Conservation (phyloP, 371 early-diverging fungal species). For the Syncephalastrum contaminatum region DNA sequence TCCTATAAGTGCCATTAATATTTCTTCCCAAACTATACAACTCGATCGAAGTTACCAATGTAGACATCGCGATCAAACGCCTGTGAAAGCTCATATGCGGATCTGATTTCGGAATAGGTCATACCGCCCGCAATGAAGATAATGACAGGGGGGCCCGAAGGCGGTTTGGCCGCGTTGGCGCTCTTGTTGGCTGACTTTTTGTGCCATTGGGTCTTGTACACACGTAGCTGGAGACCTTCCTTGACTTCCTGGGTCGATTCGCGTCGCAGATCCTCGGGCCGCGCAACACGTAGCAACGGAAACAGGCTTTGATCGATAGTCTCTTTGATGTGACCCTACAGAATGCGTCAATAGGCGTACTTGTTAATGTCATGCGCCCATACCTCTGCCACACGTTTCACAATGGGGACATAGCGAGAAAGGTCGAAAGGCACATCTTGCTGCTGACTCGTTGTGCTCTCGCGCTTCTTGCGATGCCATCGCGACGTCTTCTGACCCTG, state of each 20-base stretch:
- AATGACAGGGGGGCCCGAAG: slow-evolving; percentile 52
- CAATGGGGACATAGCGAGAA: slow-evolving; percentile 69
- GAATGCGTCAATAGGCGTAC: background rate
- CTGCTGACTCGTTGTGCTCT: slow-evolving; percentile 30
- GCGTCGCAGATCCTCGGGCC: slow-evolving; percentile 29
- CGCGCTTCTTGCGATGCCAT: slow-evolving; percentile 41
- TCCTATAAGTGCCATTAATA: slow-evolving; percentile 32
- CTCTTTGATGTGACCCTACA: slow-evolving; percentile 56
- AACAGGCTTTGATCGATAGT: slow-evolving; percentile 59
- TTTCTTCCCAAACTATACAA: background rate
- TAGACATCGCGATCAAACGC: slow-evolving; percentile 75
- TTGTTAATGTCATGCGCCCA: background rate
- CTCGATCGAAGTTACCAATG: slow-evolving; percentile 59
- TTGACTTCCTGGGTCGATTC: slow-evolving; percentile 28
- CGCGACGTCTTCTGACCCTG: slow-evolving; percentile 39
- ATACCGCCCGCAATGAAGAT: slow-evolving; percentile 93
- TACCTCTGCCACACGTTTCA: slow-evolving; percentile 58
- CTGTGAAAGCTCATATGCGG: slow-evolving; percentile 79
- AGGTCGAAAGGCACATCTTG: slow-evolving; percentile 67
- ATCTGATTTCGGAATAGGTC: slow-evolving; percentile 89
- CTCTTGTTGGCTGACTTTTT: slow-evolving; percentile 42
- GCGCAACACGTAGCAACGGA: slow-evolving; percentile 60
- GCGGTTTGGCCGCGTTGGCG: slow-evolving; percentile 39
- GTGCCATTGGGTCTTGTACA: slow-evolving; percentile 59
- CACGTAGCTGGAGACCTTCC: slow-evolving; percentile 40